A percentile compares a stretch with the other conserved stretches of the same genome.
phyloP scores from a whole-genome alignment of 176 grass and related monocot species.

The Ensete glaucum region DNA sequence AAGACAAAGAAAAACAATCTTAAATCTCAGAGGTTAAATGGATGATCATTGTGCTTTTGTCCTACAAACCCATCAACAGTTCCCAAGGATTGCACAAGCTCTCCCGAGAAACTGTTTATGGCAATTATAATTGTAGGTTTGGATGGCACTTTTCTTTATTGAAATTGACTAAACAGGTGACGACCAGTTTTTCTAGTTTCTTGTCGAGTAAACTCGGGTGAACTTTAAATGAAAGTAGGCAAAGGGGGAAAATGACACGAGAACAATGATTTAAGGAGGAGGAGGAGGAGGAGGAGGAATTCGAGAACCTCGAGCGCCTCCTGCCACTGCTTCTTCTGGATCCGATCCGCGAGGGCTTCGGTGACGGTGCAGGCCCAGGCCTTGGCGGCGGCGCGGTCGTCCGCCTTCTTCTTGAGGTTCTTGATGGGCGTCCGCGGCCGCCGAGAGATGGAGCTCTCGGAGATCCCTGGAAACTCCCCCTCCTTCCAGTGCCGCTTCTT shows the following conservation, averaged over 20 bases:
- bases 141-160: neutral
- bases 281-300: neutral
- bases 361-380: slow-evolving; percentile 90
- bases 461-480: slow-evolving; percentile 37
- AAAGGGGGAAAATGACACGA: neutral
- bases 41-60: neutral
- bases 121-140: neutral
- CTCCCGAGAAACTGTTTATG: neutral
- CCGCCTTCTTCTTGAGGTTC: slow-evolving; percentile 67
- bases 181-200: too few species aligned
- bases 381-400: slow-evolving; percentile 39
- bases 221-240: neutral
- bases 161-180: neutral
- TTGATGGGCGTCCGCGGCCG: slow-evolving; percentile 31
- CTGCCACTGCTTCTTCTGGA: slow-evolving; percentile 49
- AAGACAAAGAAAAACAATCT: neutral
- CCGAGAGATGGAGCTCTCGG: neutral
- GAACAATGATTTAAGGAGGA: neutral
- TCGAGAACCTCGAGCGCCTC: slow-evolving; percentile 50
- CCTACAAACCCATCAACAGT: neutral
- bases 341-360: slow-evolving; percentile 55
- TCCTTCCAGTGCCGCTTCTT: slow-evolving; percentile 54
- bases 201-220: neutral
- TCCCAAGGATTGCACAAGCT: neutral
- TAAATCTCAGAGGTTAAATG: neutral